Base-by-base conservation (phyloP, 208 protist species). In the Wallacemonas sp. region DNA sequence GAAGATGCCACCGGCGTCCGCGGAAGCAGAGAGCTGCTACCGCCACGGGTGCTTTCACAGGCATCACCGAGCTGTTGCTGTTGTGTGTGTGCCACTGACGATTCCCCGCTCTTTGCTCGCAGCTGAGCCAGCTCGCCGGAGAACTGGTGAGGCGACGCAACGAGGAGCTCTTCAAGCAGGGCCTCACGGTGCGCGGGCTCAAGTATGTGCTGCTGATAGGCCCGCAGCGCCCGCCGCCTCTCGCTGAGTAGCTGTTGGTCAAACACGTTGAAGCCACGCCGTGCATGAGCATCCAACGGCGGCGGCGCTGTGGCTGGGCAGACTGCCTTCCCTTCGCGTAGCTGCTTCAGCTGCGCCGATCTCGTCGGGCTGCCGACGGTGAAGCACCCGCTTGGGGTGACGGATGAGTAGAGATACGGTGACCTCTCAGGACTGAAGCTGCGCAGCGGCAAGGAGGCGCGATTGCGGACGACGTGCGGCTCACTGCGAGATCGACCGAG, bases 371-470 rank as follows among this genome's bases (percentile, higher is more conserved):
- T 58, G 22, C 54, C 63, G 36, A 63, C 19, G 5, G 62, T 75
- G 19, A 15, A 65, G 55, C 19, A 75, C 29, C 29, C 53, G 63
- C 32, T 65, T 39, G 32, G 52, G 63, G 45, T 75, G 19, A 67
- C 63, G 19, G 62, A 75, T 13, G 62, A 69, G 63, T 68, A 65
- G 6, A 67, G 36, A 27, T 58, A 61, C 41, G 63, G 55, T 5
- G 3, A 32, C 22, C 42, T 13, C 3, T 53, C 29, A n/a, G 50
- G n/a, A 19, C 30, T 41, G 50, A 57, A 44, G 38, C 55, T 44
- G 55, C 55, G 29, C 6, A 44, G 37, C 12, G 55, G 55, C 37
- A 22, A 29, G 37, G 26, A 27, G 38, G 27, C 24, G 38, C 55
- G 38, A 48, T 44, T 62, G 38, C 55, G 39, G 19, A 62, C 26